phyloP scores from a whole-genome alignment of 2,329 filamentous ascomycete species.

The Ceratocystis huliohia region DNA sequence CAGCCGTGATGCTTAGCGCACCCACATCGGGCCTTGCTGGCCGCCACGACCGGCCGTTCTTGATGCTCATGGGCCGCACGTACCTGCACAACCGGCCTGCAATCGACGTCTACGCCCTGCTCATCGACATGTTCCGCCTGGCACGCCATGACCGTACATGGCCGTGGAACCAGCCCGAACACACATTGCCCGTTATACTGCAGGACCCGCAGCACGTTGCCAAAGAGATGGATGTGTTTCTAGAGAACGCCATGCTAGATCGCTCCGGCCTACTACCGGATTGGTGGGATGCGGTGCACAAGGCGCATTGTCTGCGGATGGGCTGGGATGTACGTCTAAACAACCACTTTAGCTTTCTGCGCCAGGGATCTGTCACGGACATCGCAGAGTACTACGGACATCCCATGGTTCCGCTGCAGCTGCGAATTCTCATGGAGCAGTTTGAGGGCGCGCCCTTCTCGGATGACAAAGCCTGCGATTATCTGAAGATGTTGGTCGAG shows the following conservation, averaged over 20 bases:
- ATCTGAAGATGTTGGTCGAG: not conserved
- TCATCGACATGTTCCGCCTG: slow-evolving; percentile 1
- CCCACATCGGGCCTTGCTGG: not conserved
- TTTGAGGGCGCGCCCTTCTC: not conserved
- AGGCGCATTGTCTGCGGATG: not conserved
- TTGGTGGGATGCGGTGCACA: not conserved
- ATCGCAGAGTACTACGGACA: not conserved
- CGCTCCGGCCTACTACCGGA: not conserved
- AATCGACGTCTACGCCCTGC: not conserved
- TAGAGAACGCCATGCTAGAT: not conserved
- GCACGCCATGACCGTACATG: not conserved
- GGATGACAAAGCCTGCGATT: not conserved
- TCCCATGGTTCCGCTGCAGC: not conserved
- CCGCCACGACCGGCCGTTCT: not conserved
- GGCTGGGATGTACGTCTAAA: not conserved
- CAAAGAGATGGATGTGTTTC: not conserved
- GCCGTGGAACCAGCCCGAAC: not conserved
- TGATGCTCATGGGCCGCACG: not conserved
- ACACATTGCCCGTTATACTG: not conserved
- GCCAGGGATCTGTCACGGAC: not conserved
- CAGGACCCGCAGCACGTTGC: not conserved
- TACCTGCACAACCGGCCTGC: not conserved
- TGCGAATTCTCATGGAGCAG: not conserved
- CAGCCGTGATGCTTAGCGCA: not conserved
- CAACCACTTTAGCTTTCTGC: not conserved